A percentile compares a stretch with the other conserved stretches of the same genome.
Evolutionary conservation across 1,139 yeast genomes (phyloP).

Genomic region (Cylindricascospora bacillispora): DNA sequence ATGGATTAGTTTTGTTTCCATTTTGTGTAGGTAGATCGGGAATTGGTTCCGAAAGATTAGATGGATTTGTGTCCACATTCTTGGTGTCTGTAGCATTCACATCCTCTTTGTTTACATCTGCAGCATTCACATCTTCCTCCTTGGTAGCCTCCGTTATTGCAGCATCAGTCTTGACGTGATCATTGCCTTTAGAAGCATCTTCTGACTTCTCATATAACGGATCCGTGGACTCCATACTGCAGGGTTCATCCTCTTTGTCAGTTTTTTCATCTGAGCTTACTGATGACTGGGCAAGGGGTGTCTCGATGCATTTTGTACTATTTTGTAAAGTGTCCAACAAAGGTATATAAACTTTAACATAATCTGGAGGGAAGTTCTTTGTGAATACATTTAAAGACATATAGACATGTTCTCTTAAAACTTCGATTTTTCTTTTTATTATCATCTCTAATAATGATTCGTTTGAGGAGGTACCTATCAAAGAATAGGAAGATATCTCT

Average conservation of each 20-base stretch:
- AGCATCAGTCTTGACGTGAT: background rate
- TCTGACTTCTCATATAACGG: constrained; percentile 1
- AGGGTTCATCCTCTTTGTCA: background rate
- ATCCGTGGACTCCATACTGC: too few species aligned
- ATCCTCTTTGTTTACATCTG: background rate
- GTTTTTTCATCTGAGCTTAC: constrained; percentile 1
- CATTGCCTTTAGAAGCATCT: background rate
- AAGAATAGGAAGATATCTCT: constrained; percentile 38
- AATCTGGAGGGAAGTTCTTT: too few species aligned
- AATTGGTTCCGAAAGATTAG: too few species aligned
- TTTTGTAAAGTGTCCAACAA: too few species aligned
- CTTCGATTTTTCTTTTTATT: constrained; percentile 67
- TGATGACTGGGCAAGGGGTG: background rate
- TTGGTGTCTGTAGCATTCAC: background rate
- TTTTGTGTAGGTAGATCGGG: background rate
- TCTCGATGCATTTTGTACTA: background rate
- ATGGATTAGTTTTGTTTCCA: background rate
- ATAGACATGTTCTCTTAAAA: constrained; percentile 50
- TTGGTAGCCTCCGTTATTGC: background rate
- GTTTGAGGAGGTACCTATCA: constrained; percentile 32
- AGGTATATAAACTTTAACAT: too few species aligned
- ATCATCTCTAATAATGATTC: constrained; percentile 42
- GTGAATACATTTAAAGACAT: constrained; percentile 16
- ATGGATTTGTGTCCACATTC: background rate
- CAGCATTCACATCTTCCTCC: background rate